Percentiles rank a stretch among this genome's conserved stretches.
Conservation (phyloP, 768 basidiomycete genomes). For the Rhodotorula sphaerocarpa region DNA sequence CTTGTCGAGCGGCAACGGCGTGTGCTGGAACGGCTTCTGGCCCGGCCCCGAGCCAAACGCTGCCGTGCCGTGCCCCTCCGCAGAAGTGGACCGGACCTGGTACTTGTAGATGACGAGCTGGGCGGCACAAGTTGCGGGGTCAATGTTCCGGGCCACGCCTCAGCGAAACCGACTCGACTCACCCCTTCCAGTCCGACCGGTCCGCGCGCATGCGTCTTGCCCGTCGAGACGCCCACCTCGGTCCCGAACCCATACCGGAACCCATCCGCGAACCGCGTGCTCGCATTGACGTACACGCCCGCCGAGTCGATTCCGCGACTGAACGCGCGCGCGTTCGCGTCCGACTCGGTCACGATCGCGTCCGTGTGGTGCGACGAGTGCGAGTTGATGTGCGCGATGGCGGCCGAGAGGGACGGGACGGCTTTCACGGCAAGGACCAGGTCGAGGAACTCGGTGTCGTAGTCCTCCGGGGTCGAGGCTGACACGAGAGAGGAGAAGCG, state of each 20-base stretch:
- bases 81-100: conserved; percentile 67
- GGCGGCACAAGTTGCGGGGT: neutral
- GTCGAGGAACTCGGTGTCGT: conserved; percentile 78
- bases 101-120: conserved; percentile 96
- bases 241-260: conserved; percentile 95
- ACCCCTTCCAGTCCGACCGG: conserved; percentile 66
- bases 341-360: conserved; percentile 75
- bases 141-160: neutral
- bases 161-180: neutral
- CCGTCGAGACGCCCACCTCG: conserved; percentile 95
- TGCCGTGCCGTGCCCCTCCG: conserved; percentile 69
- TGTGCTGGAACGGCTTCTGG: conserved; percentile 55
- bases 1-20: conserved; percentile 22
- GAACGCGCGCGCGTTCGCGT: conserved; percentile 56
- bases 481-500: conserved; percentile 46
- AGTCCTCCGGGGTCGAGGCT: conserved; percentile 56
- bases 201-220: conserved; percentile 89
- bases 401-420: conserved; percentile 61
- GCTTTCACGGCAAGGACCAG: conserved; percentile 72
- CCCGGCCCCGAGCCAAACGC: conserved; percentile 69
- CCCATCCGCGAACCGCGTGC: conserved; percentile 92
- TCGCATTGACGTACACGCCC: conserved; percentile 87
- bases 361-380: conserved; percentile 96
- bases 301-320: conserved; percentile 83
- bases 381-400: conserved; percentile 80